Evolutionary conservation across 495 filamentous ascomycete species (phyloP).

Genomic region (Podospora sp.): DNA sequence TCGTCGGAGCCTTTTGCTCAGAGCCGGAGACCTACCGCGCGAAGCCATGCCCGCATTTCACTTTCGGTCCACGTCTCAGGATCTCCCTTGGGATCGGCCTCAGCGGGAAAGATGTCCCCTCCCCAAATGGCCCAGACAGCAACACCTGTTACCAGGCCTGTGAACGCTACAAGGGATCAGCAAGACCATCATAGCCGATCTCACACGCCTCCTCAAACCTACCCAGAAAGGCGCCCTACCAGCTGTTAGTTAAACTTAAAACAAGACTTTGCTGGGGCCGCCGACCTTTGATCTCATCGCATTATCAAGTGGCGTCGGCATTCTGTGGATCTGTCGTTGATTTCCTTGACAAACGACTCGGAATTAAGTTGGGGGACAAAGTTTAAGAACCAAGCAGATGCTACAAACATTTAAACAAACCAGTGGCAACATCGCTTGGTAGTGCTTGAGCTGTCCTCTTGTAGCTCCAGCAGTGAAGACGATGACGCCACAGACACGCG

Average conservation of each 20-base stretch:
- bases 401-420: neutral
- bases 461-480: neutral
- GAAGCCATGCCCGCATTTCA: constrained; percentile 75
- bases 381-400: neutral
- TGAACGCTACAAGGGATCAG: constrained; percentile 60
- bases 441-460: constrained; percentile 24
- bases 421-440: constrained; percentile 5
- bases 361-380: neutral
- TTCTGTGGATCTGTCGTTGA: constrained; percentile 32
- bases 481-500: constrained; percentile 12
- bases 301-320: constrained; percentile 77
- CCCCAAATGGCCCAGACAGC: constrained; percentile 84
- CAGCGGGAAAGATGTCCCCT: constrained; percentile 72
- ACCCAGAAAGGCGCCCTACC: constrained; percentile 59
- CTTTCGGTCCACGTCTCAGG: constrained; percentile 72
- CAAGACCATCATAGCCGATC: neutral
- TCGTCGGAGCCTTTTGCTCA: neutral
- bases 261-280: constrained; percentile 25
- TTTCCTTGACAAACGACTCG: neutral
- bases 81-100: constrained; percentile 77
- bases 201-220: constrained; percentile 17
- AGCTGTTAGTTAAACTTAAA: constrained; percentile 20
- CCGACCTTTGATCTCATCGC: constrained; percentile 77
- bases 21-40: constrained; percentile 58
- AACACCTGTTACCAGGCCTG: constrained; percentile 80